phyloP scores from a whole-genome alignment of 2,329 filamentous ascomycete species.

The Sclerotinia nivalis region DNA sequence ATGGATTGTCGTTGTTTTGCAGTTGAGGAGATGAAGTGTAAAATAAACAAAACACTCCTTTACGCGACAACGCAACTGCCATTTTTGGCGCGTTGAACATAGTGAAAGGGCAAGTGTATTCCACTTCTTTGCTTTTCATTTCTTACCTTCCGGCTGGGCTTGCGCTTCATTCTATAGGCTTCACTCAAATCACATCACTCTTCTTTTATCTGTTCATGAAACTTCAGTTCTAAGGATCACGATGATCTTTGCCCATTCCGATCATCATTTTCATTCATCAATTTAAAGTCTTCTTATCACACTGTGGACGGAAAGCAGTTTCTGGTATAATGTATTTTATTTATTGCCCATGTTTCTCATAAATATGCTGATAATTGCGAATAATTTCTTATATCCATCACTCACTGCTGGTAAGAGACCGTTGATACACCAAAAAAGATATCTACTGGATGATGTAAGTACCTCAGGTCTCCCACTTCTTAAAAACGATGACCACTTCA shows the following conservation, averaged over 20 bases:
- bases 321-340: background rate
- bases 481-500: background rate
- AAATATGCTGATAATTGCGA: constrained; percentile 3
- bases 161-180: background rate
- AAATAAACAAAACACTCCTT: background rate
- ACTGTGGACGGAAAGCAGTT: background rate
- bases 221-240: background rate
- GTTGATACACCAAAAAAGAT: constrained; percentile 15
- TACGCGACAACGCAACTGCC: background rate
- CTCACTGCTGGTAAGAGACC: background rate
- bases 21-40: background rate
- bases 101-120: background rate
- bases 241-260: background rate
- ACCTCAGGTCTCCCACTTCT: constrained; percentile 1
- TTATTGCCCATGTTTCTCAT: background rate
- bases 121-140: background rate
- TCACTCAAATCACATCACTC: background rate
- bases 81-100: background rate
- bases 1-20: background rate
- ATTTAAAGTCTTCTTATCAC: background rate
- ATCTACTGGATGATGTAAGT: constrained; percentile 9
- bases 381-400: background rate
- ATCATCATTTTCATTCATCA: background rate
- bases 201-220: background rate
- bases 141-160: background rate